Base-by-base conservation (phyloP, 2,329 filamentous ascomycete genomes). In the Endothia cerciana region DNA sequence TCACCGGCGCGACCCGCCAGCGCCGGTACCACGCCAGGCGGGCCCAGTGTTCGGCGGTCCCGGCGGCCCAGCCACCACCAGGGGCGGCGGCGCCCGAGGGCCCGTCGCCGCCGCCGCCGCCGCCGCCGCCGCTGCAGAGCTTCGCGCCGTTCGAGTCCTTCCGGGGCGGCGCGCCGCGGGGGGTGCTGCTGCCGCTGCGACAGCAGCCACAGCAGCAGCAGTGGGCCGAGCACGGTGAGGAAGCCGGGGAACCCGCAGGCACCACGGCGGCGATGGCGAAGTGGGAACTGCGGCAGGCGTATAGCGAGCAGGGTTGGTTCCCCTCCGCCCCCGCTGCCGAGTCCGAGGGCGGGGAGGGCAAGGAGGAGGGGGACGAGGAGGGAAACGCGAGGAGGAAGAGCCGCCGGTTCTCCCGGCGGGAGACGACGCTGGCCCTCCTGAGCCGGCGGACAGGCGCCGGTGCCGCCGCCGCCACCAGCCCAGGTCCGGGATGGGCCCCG, bases 291-390 rank as follows among this genome's bases (percentile, higher is more conserved):
- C 51, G 57, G 28, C 53, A 53, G 19, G 65, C 65, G 3, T 67
- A 64, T 28, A 65, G 58, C 58, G 62, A 67, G 40, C n/a, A 49
- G 13, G 51, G 41, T 1, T 67, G 65, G 65, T 65, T 62, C 59
- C 28, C 62, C 13, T 10, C 22, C 17, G 19, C 19, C 33, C 22
- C 22, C 13, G 7, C 41, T n/a, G n/a, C n/a, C n/a, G n/a, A n/a
- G 19, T 11, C n/a, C 55, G 38, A 41, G 2, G 57, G 4, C 3
- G 22, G 5, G 22, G 40, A 43, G 25, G 56, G 17, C 22, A 15
- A 30, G 13, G 38, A 59, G 6, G 53, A 38, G 8, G 28, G 15
- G 19, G 7, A 40, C 28, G 33, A 36, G 2, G 51, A 30, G 30
- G 28, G 2, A 2, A 55, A 28, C 11, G 2, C 13, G 28, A 58